These are phyloP conservation scores for Paspalum vaginatum DNA, from an alignment of 176 grass and related monocot species.

Conservation along the genomic window DNA sequence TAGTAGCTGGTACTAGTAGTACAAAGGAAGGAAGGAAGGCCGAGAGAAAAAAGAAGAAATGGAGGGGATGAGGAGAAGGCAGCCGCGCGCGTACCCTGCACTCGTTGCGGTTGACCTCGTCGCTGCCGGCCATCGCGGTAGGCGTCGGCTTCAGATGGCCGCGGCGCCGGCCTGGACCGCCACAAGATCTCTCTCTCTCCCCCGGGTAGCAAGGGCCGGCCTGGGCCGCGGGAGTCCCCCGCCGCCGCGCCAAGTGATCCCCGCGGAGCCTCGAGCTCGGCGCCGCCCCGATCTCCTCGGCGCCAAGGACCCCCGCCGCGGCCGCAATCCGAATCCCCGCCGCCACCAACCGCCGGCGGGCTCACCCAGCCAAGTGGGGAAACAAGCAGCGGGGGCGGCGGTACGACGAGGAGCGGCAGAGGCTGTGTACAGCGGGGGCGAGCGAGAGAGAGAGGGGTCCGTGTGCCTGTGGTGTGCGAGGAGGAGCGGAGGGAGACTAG, in stretches of 20 bases:
- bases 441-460: conserved; percentile 1
- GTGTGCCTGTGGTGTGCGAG: background rate
- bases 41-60: no score
- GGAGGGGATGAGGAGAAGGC: background rate
- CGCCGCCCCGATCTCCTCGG: no score
- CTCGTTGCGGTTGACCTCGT: conserved; percentile 99
- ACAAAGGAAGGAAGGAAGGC: no score
- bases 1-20: conserved; percentile 9
- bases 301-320: no score
- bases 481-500: background rate
- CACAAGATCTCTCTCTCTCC: conserved; percentile 14
- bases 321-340: background rate
- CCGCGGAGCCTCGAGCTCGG: no score
- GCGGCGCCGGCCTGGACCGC: background rate
- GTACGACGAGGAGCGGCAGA: background rate
- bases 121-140: conserved; percentile 87
- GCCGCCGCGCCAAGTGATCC: no score
- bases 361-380: background rate
- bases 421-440: background rate
- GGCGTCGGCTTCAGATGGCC: background rate
- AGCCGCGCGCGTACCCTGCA: conserved; percentile 62
- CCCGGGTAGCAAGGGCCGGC: background rate
- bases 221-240: no score
- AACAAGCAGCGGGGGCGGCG: background rate
- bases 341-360: conserved; percentile 9